Evolutionary conservation across 768 basidiomycete genomes (phyloP).

Genomic region (Mycena leptocephala): DNA sequence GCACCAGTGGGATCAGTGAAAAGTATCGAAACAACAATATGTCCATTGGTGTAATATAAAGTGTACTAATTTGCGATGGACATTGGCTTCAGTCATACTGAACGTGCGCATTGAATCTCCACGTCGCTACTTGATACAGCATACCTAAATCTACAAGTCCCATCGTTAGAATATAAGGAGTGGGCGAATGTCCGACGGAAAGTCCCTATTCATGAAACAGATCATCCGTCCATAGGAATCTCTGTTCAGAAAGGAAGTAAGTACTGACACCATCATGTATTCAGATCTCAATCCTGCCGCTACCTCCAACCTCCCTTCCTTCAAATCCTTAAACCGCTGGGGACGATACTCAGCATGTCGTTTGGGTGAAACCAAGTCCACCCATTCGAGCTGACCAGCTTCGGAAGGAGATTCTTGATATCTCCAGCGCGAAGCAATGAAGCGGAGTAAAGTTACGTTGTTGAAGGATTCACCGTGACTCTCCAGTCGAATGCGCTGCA

Average conservation of each 20-base stretch:
- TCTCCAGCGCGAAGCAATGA: slow-evolving; percentile 54
- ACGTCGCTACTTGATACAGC: background rate
- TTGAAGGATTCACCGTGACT: slow-evolving; percentile 53
- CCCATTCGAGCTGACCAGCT: slow-evolving; percentile 38
- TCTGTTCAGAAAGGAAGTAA: slow-evolving; percentile 23
- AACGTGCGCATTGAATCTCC: slow-evolving; percentile 15
- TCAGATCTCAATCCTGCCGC: slow-evolving; percentile 34
- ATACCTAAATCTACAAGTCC: slow-evolving; percentile 4
- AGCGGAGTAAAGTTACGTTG: slow-evolving; percentile 42
- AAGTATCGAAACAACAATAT: background rate
- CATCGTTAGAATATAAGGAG: slow-evolving; percentile 21
- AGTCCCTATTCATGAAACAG: slow-evolving; percentile 32
- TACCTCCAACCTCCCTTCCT: slow-evolving; percentile 47
- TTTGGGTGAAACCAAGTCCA: slow-evolving; percentile 50
- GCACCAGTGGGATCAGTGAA: slow-evolving; percentile 34
- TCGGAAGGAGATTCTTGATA: slow-evolving; percentile 15
- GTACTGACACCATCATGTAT: slow-evolving; percentile 25
- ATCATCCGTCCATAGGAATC: slow-evolving; percentile 26
- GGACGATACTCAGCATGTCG: slow-evolving; percentile 41
- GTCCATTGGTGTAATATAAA: background rate
- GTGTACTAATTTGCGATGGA: background rate
- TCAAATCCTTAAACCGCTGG: slow-evolving; percentile 40
- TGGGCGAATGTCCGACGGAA: slow-evolving; percentile 26
- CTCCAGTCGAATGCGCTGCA: slow-evolving; percentile 49
- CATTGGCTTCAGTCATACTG: background rate